These are phyloP conservation scores for Stemphylium lycopersici DNA, from an alignment of 2,329 filamentous ascomycete genomes.

Conservation along the genomic window DNA sequence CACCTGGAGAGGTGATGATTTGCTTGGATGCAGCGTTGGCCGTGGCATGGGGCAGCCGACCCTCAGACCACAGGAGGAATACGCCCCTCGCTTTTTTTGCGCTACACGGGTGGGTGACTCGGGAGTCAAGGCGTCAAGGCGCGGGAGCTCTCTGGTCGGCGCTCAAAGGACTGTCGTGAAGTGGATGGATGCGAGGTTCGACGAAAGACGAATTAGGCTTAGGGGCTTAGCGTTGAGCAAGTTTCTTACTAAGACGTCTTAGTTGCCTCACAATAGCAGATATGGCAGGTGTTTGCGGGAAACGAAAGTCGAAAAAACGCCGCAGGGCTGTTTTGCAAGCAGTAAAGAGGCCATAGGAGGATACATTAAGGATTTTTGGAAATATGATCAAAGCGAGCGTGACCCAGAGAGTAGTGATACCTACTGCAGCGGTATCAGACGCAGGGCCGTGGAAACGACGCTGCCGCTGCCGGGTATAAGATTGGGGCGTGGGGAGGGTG, in stretches of 20 bases:
- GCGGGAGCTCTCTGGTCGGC: slow-evolving; percentile 27
- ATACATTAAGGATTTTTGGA: too few relatives aligned
- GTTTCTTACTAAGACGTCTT: slow-evolving; percentile 26
- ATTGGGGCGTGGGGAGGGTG: slow-evolving; percentile 17
- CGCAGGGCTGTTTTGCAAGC: background rate
- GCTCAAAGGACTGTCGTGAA: slow-evolving; percentile 23
- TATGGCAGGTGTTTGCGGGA: slow-evolving; percentile 3
- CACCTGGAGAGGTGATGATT: background rate
- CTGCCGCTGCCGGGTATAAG: slow-evolving; percentile 12
- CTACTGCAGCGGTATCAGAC: slow-evolving; percentile 1
- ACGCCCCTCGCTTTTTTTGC: slow-evolving; percentile 15
- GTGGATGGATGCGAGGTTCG: slow-evolving; percentile 23
- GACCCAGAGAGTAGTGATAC: slow-evolving; percentile 4
- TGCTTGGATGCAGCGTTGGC: slow-evolving; percentile 11
- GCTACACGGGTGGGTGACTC: slow-evolving; percentile 19
- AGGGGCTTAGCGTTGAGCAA: slow-evolving; percentile 29
- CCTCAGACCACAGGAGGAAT: slow-evolving; percentile 16
- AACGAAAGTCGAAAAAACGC: background rate
- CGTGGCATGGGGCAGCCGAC: slow-evolving; percentile 16
- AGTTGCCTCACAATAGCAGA: slow-evolving; percentile 14
- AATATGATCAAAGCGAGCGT: background rate
- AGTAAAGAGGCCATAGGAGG: background rate
- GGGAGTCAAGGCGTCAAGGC: slow-evolving; percentile 23
- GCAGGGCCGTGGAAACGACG: slow-evolving; percentile 18
- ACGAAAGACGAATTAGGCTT: slow-evolving; percentile 22